Conservation (phyloP, 2,329 filamentous ascomycete species). For the Fusarium mexicanum region DNA sequence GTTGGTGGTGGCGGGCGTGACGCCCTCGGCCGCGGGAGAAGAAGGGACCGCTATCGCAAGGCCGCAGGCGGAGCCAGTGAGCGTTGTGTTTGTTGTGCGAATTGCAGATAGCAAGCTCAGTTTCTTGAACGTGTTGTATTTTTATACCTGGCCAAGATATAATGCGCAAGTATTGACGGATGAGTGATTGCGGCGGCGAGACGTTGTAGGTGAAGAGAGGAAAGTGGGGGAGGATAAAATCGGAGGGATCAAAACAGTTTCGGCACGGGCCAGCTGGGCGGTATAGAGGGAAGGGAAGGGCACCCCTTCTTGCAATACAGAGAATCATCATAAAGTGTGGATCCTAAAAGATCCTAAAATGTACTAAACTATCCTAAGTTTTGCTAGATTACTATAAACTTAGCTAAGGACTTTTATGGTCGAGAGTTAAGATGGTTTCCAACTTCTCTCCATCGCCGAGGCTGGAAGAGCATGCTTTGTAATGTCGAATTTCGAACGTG, state of each 20-base stretch:
- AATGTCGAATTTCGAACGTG: background rate
- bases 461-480: background rate
- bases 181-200: too few relatives aligned
- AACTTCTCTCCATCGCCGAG: background rate
- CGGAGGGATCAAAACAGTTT: background rate
- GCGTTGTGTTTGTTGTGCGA: background rate
- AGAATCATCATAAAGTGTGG: background rate
- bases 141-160: background rate
- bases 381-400: background rate
- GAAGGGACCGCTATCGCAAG: too few relatives aligned
- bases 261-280: background rate
- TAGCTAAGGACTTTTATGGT: background rate
- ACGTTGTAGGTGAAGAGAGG: background rate
- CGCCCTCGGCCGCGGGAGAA: too few relatives aligned
- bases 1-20: too few relatives aligned
- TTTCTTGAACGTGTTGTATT: background rate
- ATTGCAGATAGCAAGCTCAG: background rate
- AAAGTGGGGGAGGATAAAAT: background rate
- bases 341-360: background rate
- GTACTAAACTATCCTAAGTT: background rate
- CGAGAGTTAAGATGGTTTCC: background rate
- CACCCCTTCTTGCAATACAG: too few relatives aligned
- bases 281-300: too few relatives aligned
- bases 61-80: background rate
- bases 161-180: background rate